A percentile compares a stretch with the other conserved stretches of the same genome.
Evolutionary conservation across 345 rosid species (phyloP).

Genomic region (Geranium brycei): DNA sequence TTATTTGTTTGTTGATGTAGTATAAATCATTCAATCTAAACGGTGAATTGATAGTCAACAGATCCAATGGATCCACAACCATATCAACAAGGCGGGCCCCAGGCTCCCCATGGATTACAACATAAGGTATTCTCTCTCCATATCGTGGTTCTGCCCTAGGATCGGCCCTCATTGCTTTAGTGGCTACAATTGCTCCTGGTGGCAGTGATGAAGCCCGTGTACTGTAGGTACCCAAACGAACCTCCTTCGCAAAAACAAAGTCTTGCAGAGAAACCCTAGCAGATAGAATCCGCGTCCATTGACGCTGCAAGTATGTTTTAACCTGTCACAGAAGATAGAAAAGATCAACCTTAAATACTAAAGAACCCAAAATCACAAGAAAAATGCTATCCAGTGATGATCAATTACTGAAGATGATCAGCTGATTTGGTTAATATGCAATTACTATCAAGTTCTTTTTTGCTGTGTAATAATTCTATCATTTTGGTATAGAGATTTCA

Average conservation of each 20-base stretch:
- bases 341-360: background rate
- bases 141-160: slow-evolving; percentile 87
- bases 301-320: slow-evolving; percentile 68
- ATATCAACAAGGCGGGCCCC: slow-evolving; percentile 86
- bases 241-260: slow-evolving; percentile 91
- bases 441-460: background rate
- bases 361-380: background rate
- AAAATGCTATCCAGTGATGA: background rate
- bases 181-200: slow-evolving; percentile 87
- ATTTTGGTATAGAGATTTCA: background rate
- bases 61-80: slow-evolving; percentile 85
- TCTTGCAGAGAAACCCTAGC: slow-evolving; percentile 86
- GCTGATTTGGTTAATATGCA: background rate
- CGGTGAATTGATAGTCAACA: slow-evolving; percentile 63
- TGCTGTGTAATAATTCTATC: background rate
- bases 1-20: slow-evolving; percentile 88
- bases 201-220: slow-evolving; percentile 58
- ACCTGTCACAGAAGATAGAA: slow-evolving; percentile 26
- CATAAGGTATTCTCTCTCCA: slow-evolving; percentile 80
- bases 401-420: background rate
- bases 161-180: slow-evolving; percentile 75
- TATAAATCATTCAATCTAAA: slow-evolving; percentile 71
- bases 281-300: slow-evolving; percentile 73
- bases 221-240: slow-evolving; percentile 81
- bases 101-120: slow-evolving; percentile 87